phyloP scores from a whole-genome alignment of 2,329 filamentous ascomycete species.

The Colletotrichum spaethianum region DNA sequence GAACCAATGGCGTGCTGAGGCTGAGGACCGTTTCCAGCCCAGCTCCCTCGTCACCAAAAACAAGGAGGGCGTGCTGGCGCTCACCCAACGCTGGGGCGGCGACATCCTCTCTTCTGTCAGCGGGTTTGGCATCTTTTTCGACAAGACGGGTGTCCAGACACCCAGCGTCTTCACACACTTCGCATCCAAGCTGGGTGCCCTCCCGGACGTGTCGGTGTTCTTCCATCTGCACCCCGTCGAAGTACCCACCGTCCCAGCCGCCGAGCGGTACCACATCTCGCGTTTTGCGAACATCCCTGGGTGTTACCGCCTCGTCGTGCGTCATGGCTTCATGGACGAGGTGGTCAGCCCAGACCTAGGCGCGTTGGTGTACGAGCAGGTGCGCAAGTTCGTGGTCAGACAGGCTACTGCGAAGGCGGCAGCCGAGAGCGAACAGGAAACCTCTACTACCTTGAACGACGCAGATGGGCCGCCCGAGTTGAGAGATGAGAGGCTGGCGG shows the following conservation, averaged over 20 bases:
- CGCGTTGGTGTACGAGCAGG: conserved; percentile 67
- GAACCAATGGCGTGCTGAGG: conserved; percentile 80
- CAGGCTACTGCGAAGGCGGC: conserved; percentile 45
- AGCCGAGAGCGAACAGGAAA: conserved; percentile 38
- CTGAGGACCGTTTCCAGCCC: conserved; percentile 69
- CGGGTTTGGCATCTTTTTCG: conserved; percentile 82
- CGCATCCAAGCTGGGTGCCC: conserved; percentile 77
- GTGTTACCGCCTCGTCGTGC: conserved; percentile 78
- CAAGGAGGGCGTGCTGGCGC: conserved; percentile 46
- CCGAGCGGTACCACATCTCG: conserved; percentile 63
- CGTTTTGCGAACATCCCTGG: conserved; percentile 65
- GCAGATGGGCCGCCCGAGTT: conserved; percentile 43
- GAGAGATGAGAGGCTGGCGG: conserved; percentile 44
- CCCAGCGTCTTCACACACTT: conserved; percentile 81
- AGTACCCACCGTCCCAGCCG: conserved; percentile 66
- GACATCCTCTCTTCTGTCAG: conserved; percentile 62
- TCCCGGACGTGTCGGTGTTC: conserved; percentile 79
- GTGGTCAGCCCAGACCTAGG: conserved; percentile 77
- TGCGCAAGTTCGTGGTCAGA: conserved; percentile 66
- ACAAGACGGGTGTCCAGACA: conserved; percentile 78
- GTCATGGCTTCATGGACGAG: conserved; percentile 82
- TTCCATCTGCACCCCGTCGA: conserved; percentile 79
- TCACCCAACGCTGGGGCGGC: conserved; percentile 58
- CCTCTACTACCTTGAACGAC: conserved; percentile 23
- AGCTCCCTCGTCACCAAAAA: conserved; percentile 53